Percentiles rank a stretch among this genome's conserved stretches.
Conservation (phyloP, 1,139 yeast genomes). For the Blastobotrys proliferans region DNA sequence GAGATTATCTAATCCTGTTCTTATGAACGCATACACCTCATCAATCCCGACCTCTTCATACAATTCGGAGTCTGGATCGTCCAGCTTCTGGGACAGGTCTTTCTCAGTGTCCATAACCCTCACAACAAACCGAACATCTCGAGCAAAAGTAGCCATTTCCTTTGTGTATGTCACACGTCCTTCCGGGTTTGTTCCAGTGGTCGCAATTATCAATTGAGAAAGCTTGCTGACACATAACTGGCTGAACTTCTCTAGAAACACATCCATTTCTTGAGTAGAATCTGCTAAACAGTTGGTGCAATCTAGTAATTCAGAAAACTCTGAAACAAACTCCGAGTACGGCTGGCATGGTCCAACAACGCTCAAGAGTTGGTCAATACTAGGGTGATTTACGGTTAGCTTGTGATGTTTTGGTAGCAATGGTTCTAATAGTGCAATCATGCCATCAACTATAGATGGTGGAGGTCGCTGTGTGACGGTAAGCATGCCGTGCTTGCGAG, state of each 20-base stretch:
- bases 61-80: conserved; percentile 2
- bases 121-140: conserved; percentile 4
- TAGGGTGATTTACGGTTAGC: too few species aligned
- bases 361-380: too few species aligned
- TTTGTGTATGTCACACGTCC: neutral
- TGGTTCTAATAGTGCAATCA: too few species aligned
- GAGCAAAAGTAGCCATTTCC: conserved; percentile 2
- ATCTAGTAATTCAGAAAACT: neutral
- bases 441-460: too few species aligned
- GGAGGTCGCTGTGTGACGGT: too few species aligned
- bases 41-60: neutral
- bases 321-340: neutral
- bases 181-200: too few species aligned
- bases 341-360: neutral
- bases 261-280: too few species aligned
- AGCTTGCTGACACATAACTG: too few species aligned
- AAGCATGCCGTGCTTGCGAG: too few species aligned
- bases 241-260: too few species aligned
- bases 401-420: too few species aligned
- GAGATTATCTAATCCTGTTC: conserved; percentile 1
- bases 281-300: too few species aligned
- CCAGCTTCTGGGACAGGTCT: neutral
- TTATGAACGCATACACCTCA: neutral
- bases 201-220: neutral
- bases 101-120: neutral